Evolutionary conservation across 2,329 filamentous ascomycete genomes (phyloP).

Genomic region (Nannizzia gypsea): DNA sequence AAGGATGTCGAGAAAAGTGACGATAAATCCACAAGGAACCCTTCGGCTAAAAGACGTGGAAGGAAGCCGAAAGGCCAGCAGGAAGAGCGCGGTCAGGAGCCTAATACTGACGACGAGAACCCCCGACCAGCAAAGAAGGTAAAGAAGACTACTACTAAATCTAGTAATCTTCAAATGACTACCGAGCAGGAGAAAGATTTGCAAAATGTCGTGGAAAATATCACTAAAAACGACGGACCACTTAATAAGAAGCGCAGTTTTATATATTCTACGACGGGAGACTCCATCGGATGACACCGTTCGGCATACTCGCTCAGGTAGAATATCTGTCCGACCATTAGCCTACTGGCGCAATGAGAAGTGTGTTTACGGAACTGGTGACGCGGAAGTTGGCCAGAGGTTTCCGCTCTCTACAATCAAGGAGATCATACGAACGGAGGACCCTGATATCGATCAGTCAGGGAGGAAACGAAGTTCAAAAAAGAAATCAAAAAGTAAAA

Average conservation of each 20-base stretch:
- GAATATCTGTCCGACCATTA: conserved; percentile 65
- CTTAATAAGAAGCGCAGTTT: conserved; percentile 35
- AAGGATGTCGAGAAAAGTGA: neutral
- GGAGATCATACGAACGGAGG: conserved; percentile 64
- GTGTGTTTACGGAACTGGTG: conserved; percentile 55
- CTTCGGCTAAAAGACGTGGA: conserved; percentile 22
- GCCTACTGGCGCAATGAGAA: conserved; percentile 81
- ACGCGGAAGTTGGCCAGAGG: conserved; percentile 42
- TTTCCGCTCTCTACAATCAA: conserved; percentile 61
- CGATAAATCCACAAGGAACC: neutral
- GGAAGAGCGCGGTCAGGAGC: neutral
- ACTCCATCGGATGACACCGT: conserved; percentile 42
- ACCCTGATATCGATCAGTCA: conserved; percentile 34
- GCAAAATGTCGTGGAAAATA: conserved; percentile 33
- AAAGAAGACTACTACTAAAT: conserved; percentile 15
- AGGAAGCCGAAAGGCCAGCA: conserved; percentile 21
- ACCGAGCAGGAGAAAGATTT: conserved; percentile 27
- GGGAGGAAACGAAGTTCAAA: conserved; percentile 28
- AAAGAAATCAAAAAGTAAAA: conserved; percentile 26
- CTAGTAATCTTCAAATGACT: conserved; percentile 20
- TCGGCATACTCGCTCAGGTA: conserved; percentile 62
- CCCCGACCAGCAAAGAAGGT: conserved; percentile 25
- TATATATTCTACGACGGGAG: conserved; percentile 42
- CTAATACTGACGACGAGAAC: conserved; percentile 16
- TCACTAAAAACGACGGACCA: conserved; percentile 34